Evolutionary conservation across 2,329 filamentous ascomycete species (phyloP).

Genomic region (Gaeumannomyces sp.): DNA sequence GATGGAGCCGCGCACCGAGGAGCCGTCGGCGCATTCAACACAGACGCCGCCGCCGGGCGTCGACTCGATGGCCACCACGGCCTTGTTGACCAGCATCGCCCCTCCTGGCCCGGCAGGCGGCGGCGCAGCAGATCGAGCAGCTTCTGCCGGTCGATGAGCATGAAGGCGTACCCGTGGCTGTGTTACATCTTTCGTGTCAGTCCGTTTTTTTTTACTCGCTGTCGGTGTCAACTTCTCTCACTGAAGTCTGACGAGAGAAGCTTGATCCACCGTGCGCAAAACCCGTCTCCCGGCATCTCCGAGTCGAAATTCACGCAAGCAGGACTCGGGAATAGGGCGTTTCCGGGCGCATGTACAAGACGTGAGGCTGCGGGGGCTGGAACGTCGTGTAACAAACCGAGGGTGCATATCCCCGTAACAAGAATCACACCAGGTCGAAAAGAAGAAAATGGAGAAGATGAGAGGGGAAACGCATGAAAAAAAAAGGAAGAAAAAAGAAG

Average conservation of each 20-base stretch:
- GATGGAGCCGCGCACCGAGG: constrained; percentile 19
- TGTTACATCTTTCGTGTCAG: constrained; percentile 1
- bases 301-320: no score
- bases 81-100: constrained; percentile 17
- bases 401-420: no score
- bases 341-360: no score
- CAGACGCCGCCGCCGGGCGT: constrained; percentile 15
- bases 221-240: no score
- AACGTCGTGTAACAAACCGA: not conserved
- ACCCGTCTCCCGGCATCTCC: no score
- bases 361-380: no score
- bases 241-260: no score
- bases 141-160: constrained; percentile 18
- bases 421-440: not conserved
- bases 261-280: no score
- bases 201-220: no score
- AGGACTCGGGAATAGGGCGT: no score
- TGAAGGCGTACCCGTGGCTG: constrained; percentile 20
- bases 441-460: not conserved
- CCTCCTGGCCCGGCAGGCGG: constrained; percentile 14
- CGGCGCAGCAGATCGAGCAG: constrained; percentile 18
- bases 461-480: no score
- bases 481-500: not conserved
- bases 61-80: constrained; percentile 15
- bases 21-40: constrained; percentile 18